Evolutionary conservation across 1,284 basidiomycete genomes (phyloP), one percentile per base, ranked within the genome.

Genomic region (Filobasidium uniguttulatum): DNA sequence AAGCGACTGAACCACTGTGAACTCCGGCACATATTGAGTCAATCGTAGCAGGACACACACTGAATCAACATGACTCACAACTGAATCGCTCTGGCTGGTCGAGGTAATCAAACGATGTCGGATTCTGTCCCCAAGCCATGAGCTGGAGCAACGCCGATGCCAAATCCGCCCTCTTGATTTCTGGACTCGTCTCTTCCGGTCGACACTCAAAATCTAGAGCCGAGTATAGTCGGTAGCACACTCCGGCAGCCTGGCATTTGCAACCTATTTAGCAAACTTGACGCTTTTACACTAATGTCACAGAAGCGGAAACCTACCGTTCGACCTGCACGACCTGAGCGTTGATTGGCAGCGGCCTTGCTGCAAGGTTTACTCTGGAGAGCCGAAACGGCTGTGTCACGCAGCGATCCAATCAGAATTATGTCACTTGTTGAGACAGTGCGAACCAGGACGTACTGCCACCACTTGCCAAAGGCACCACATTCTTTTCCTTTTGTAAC

Each of bases 401-500:
- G 10, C 29, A 17, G 30, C 23, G 19, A 45, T 19, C 10, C 46
- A 20, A 54, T 50, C 44, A 46, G 8, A 54, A 55, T 3, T 59
- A 49, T 4, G 62, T 46, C 50, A 48, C 49, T 28, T 50, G 37
- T 35, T 9, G n/a, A 17, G 29, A 14, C 12, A 20, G 14, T 50
- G 33, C 9, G 28, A 19, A 22, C 12, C 10, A 40, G 5, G 19
- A 50, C 57, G 49, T 62, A 76, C 64, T 63, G 77, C 85, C 83
- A 55, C 79, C 51, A 9, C 80, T 2, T 73, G 73, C 49, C 74
- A 73, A 36, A 80, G 77, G 36, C 87, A 65, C 66, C 84, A 91
- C 51, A 83, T 77, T 69, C 35, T 94, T 94, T 68, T 97, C 90
- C 68, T 99, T 99, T 61, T 84, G 87, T 67, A 91, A 83, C 0